These are phyloP conservation scores for Penicillium salamii DNA, from an alignment of 495 filamentous ascomycete species.

Conservation along the genomic window DNA sequence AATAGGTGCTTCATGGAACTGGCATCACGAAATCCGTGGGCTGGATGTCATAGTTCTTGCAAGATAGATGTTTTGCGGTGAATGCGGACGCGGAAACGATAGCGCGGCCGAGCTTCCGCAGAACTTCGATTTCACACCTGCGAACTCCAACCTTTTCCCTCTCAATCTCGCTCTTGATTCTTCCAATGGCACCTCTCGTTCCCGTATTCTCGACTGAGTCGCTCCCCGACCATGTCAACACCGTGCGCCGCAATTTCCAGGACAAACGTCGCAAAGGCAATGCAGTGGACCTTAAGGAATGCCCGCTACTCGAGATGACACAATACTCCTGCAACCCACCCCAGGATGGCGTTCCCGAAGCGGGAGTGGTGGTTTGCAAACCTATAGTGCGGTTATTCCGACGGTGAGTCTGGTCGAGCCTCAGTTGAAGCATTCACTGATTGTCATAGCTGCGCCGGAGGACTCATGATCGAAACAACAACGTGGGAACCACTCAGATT, in stretches of 20 bases:
- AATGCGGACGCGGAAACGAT: conserved; percentile 5
- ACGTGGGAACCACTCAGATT: conserved; percentile 59
- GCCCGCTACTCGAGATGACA: conserved; percentile 71
- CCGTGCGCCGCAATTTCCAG: conserved; percentile 38
- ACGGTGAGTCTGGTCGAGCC: conserved; percentile 51
- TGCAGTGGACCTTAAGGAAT: conserved; percentile 58
- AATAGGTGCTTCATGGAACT: conserved; percentile 13
- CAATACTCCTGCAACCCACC: conserved; percentile 75
- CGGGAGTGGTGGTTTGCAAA: conserved; percentile 64
- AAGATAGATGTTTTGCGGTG: not conserved
- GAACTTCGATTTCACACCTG: conserved; percentile 3
- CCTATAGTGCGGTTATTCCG: conserved; percentile 77
- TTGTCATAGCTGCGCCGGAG: conserved; percentile 64
- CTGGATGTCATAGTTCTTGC: not conserved
- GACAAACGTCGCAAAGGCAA: conserved; percentile 44
- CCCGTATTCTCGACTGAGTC: conserved; percentile 38
- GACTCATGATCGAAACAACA: conserved; percentile 80
- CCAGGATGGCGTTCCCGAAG: conserved; percentile 51
- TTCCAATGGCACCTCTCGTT: conserved; percentile 41
- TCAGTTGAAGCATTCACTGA: not conserved
- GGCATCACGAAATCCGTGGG: conserved; percentile 6
- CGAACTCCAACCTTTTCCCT: not conserved
- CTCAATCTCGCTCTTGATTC: not conserved
- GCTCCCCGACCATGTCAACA: conserved; percentile 43
- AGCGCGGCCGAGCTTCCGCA: conserved; percentile 7